Conservation (phyloP, 345 rosid species). For the Linum tenue region DNA sequence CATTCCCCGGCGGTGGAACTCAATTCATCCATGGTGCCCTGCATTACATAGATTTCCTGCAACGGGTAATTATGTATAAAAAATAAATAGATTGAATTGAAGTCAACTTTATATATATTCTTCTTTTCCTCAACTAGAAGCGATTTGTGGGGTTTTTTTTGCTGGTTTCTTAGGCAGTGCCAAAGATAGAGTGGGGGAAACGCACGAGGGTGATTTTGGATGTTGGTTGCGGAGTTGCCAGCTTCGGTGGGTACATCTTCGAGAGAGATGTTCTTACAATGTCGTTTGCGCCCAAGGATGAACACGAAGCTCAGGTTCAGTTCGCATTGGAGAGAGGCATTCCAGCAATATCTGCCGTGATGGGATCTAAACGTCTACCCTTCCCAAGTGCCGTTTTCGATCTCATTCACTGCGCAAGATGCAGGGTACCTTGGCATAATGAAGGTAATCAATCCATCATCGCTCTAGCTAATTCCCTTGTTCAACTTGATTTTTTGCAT, state of each 20-base stretch:
- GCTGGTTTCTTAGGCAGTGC: conserved; percentile 40
- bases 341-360: conserved; percentile 92
- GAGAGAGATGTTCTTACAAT: conserved; percentile 81
- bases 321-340: conserved; percentile 93
- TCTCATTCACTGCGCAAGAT: conserved; percentile 81
- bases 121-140: background rate
- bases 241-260: conserved; percentile 80
- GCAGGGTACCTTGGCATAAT: conserved; percentile 91
- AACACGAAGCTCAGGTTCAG: conserved; percentile 95
- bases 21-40: conserved; percentile 94
- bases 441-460: conserved; percentile 32
- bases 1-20: conserved; percentile 95
- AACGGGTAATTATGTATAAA: conserved; percentile 42
- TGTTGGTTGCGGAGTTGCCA: conserved; percentile 96
- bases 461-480: background rate
- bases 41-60: conserved; percentile 72
- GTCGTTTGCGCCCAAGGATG: conserved; percentile 97
- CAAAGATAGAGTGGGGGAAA: conserved; percentile 74
- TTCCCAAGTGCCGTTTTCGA: conserved; percentile 89
- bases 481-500: background rate
- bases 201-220: conserved; percentile 63
- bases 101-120: background rate
- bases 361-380: conserved; percentile 85
- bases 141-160: background rate
- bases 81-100: background rate